Evolutionary conservation across 164 flowering plant species (phyloP).

Genomic region (Magnolia kwangsiensis): DNA sequence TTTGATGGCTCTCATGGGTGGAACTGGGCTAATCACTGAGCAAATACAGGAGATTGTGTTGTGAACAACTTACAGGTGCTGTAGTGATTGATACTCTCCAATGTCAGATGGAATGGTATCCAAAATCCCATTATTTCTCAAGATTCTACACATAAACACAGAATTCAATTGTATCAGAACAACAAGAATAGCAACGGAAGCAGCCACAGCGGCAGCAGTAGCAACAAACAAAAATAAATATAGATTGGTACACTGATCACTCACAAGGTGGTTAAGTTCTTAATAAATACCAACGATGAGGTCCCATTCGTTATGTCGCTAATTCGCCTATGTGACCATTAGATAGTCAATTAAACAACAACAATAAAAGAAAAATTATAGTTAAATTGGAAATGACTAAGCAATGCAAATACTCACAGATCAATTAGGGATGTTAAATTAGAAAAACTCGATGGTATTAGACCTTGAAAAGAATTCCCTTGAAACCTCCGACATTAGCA

Average conservation of each 20-base stretch:
- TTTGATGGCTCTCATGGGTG: too few relatives aligned
- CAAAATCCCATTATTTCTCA: conserved; percentile 59
- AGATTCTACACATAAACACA: conserved; percentile 34
- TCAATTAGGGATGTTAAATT: conserved; percentile 51
- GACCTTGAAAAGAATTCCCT: conserved; percentile 71
- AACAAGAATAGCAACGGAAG: not conserved
- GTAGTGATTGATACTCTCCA: conserved; percentile 39
- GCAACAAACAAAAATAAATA: too few relatives aligned
- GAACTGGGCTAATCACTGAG: too few relatives aligned
- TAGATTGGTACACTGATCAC: not conserved
- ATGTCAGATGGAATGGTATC: conserved; percentile 57
- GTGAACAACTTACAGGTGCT: conserved; percentile 46
- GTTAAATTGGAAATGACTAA: not conserved
- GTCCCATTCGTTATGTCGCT: conserved; percentile 61
- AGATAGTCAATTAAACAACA: conserved; percentile 6
- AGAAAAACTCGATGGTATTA: conserved; percentile 61
- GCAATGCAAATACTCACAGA: conserved; percentile 42
- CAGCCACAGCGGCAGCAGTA: not conserved
- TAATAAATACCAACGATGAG: conserved; percentile 54
- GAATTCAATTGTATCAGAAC: not conserved
- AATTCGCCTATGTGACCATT: conserved; percentile 43
- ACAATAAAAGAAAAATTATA: not conserved
- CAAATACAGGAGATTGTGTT: too few relatives aligned
- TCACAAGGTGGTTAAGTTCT: conserved; percentile 44
- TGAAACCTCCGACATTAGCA: conserved; percentile 49